Conservation (phyloP, 2,329 filamentous ascomycete species). For the Colletotrichum filicis region DNA sequence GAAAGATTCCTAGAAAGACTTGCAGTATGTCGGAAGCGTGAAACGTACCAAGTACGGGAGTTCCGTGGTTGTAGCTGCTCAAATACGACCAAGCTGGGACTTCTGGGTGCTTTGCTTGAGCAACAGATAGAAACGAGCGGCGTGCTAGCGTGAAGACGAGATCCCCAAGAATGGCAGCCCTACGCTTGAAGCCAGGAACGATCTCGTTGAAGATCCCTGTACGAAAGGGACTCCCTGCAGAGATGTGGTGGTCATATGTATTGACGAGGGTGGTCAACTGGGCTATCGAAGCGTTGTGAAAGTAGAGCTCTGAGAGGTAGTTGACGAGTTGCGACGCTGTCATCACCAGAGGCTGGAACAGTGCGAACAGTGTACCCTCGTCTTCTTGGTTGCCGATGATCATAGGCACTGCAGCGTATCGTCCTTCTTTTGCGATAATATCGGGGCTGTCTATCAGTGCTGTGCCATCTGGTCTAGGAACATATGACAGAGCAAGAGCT, state of each 20-base stretch:
- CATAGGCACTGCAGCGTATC: constrained; percentile 60
- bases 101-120: constrained; percentile 58
- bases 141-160: constrained; percentile 79
- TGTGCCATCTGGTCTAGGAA: constrained; percentile 78
- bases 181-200: constrained; percentile 81
- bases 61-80: constrained; percentile 76
- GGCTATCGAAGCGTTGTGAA: constrained; percentile 62
- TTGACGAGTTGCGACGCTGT: constrained; percentile 66
- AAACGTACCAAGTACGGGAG: constrained; percentile 79
- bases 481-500: constrained; percentile 77
- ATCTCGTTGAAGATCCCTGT: constrained; percentile 76
- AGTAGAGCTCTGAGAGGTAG: constrained; percentile 72
- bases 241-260: constrained; percentile 68
- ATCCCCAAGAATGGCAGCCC: constrained; percentile 81
- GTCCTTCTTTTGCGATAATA: constrained; percentile 59
- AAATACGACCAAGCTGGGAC: constrained; percentile 82
- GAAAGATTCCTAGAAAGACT: constrained; percentile 73
- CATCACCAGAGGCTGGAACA: constrained; percentile 77
- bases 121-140: constrained; percentile 67
- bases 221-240: constrained; percentile 76
- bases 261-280: constrained; percentile 67
- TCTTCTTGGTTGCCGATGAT: constrained; percentile 82
- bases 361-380: constrained; percentile 79
- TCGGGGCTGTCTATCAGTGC: constrained; percentile 73
- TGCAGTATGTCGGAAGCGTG: constrained; percentile 77